Base-by-base conservation (phyloP, 495 filamentous ascomycete species). In the Cairneyella variabilis region DNA sequence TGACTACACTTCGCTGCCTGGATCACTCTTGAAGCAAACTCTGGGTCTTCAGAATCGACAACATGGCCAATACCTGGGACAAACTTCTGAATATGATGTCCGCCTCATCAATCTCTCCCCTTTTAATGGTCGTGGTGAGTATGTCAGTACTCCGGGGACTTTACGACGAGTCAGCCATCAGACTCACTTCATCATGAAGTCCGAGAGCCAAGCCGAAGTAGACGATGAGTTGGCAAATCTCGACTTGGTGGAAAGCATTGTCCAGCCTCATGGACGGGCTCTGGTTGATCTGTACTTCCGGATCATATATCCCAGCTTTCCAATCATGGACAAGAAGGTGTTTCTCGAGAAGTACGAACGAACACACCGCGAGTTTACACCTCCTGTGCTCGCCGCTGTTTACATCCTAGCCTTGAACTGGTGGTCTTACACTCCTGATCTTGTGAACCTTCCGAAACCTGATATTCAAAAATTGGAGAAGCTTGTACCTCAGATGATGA, bases 401-500 rank as follows among this genome's bases (percentile, higher is more conserved):
- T 97, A 96, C 61, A 84, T 95, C 23, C 72, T 97, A 42, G 87
- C 91, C 8, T 77, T 95, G 55, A 90, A 91, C 66, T 97, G 91
- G 79, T 91, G 90, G 77, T 80, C 85, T 16, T 79, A 87, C 57
- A 84, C 84, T 34, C 75, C 82, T 5, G 82, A 81, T 8, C 76
- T 91, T n/a, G 78, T 86, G 32, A 68, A 73, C 10, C 74, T 76
- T 6, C 82, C 83, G 23, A 82, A 84, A 51, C 89, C 90, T 7
- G 88, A 97, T 68, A 76, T 86, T 44, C 72, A 74, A 23, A 81
- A 83, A 53, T 72, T 97, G 25, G 92, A 97, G 69, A 82, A 83
- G 53, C 73, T 90, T 21, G 87, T 90, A 17, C 76, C 84, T 53
- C 81, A 80, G 47, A 77, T 86, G 38, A 73, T 96, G 45, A 80